These are phyloP conservation scores for Panicum hallii DNA, from an alignment of 202 grass and related monocot genomes.

Conservation along the genomic window DNA sequence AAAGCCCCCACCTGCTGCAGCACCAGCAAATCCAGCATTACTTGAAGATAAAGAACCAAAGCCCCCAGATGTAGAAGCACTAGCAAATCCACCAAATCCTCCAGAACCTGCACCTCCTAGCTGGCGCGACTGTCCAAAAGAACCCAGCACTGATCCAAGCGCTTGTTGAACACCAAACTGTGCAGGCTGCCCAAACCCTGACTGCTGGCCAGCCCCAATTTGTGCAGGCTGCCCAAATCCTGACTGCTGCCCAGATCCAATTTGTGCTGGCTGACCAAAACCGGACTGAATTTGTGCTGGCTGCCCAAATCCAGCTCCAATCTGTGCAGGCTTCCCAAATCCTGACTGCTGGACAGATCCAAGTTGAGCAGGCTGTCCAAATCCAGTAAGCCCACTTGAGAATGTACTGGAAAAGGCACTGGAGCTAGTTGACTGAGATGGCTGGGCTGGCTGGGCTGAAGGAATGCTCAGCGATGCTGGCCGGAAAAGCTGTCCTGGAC, in stretches of 20 bases:
- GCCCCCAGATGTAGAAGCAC: conserved; percentile 61
- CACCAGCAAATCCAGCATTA: conserved; percentile 71
- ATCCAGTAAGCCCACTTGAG: conserved; percentile 78
- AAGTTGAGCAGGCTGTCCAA: conserved; percentile 72
- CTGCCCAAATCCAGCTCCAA: conserved; percentile 78
- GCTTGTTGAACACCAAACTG: conserved; percentile 87
- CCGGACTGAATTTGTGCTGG: conserved; percentile 69
- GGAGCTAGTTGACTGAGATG: conserved; percentile 67
- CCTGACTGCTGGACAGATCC: conserved; percentile 61
- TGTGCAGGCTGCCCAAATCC: conserved; percentile 86
- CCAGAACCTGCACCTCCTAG: conserved; percentile 65
- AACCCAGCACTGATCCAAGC: conserved; percentile 82
- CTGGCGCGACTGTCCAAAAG: conserved; percentile 94
- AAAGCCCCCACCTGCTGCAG: conserved; percentile 75
- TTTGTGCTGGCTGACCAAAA: conserved; percentile 78
- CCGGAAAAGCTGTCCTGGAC: conserved; percentile 78
- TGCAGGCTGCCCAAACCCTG: conserved; percentile 70
- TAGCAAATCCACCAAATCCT: conserved; percentile 68
- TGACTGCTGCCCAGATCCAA: conserved; percentile 51
- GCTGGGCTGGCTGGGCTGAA: conserved; percentile 68
- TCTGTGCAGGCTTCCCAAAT: conserved; percentile 70
- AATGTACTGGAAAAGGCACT: conserved; percentile 64
- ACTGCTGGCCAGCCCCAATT: conserved; percentile 59
- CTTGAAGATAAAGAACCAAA: conserved; percentile 62
- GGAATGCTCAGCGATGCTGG: conserved; percentile 81